Conservation (phyloP, 371 early-diverging fungal species). For the Cladochytrium tenue region DNA sequence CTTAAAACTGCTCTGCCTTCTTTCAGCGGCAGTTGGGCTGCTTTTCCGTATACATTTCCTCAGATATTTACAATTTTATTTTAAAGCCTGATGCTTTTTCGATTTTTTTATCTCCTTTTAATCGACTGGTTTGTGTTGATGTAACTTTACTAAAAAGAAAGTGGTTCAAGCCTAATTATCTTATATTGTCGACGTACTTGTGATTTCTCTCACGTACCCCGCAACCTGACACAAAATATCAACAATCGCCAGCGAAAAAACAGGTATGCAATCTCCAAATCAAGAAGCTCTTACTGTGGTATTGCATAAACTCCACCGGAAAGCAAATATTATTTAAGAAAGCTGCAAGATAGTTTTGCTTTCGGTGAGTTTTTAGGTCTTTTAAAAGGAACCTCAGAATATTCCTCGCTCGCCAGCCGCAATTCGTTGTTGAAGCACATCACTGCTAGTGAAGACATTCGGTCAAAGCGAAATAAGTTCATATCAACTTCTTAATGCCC, state of each 20-base stretch:
- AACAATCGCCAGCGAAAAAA: constrained; percentile 11
- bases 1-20: constrained; percentile 39
- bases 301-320: constrained; percentile 51
- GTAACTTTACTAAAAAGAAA: neutral
- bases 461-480: neutral
- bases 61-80: constrained; percentile 57
- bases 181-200: constrained; percentile 41
- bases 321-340: constrained; percentile 44
- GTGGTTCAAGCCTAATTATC: constrained; percentile 13
- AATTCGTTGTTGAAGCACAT: constrained; percentile 25
- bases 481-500: neutral
- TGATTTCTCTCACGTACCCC: constrained; percentile 42
- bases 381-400: constrained; percentile 49
- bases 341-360: constrained; percentile 48
- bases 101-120: constrained; percentile 41
- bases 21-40: constrained; percentile 36
- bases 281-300: constrained; percentile 17
- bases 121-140: constrained; percentile 15
- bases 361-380: constrained; percentile 45
- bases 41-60: constrained; percentile 41
- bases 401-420: constrained; percentile 34
- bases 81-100: constrained; percentile 60
- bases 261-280: neutral
- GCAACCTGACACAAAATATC: constrained; percentile 45
- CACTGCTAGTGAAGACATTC: constrained; percentile 16